These are phyloP conservation scores for Massospora cicadina DNA, from an alignment of 371 early-diverging fungal species.

Conservation along the genomic window DNA sequence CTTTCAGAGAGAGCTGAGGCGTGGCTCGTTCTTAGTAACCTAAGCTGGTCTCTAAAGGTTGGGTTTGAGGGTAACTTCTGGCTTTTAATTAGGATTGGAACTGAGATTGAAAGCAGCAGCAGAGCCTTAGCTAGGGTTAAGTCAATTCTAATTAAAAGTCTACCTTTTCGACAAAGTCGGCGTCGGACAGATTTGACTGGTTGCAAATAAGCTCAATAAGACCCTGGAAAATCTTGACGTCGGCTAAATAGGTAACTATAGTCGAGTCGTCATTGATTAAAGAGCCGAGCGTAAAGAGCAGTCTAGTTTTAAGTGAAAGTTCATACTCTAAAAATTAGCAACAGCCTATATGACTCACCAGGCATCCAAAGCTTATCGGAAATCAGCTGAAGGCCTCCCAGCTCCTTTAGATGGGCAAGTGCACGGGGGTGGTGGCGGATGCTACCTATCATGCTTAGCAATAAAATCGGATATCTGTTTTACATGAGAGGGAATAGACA, in stretches of 20 bases:
- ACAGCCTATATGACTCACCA: not conserved
- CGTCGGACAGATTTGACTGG: not conserved
- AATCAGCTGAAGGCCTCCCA: not conserved
- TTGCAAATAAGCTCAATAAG: not conserved
- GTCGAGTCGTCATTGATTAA: constrained; percentile 2
- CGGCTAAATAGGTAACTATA: not conserved
- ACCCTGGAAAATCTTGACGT: not conserved
- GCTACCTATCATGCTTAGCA: not conserved
- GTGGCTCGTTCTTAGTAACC: not conserved
- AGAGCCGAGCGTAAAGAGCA: constrained; percentile 8
- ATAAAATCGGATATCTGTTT: not conserved
- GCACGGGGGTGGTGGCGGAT: constrained; percentile 5
- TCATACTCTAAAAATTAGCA: constrained; percentile 1
- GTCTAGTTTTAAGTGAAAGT: not conserved
- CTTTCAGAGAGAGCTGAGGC: not conserved
- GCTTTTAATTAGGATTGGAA: not conserved
- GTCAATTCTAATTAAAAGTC: not conserved
- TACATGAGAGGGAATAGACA: constrained; percentile 11
- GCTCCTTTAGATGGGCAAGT: not conserved
- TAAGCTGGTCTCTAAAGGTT: not conserved
- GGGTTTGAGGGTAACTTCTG: not conserved
- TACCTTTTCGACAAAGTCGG: constrained; percentile 8
- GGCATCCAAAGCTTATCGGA: not conserved
- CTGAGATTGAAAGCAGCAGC: not conserved
- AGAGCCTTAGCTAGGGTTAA: not conserved